Evolutionary conservation across 2,329 filamentous ascomycete genomes (phyloP).

Genomic region (Bipolaris oryzae): DNA sequence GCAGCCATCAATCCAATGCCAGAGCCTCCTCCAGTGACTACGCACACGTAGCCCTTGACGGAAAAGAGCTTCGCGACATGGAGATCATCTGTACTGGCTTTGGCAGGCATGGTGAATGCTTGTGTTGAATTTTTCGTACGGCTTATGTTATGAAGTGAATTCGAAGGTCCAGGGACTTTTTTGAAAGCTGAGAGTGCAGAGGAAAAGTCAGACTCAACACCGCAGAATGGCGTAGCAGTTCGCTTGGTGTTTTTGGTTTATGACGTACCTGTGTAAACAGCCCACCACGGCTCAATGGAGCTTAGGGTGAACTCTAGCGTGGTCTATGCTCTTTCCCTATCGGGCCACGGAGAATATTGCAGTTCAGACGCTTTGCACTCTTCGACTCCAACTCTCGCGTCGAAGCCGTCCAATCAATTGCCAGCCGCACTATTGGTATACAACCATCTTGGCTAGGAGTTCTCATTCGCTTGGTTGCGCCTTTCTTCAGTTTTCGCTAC

Average conservation of each 20-base stretch:
- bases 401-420: not conserved
- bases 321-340: not conserved
- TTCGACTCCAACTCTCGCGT: not conserved
- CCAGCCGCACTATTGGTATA: not conserved
- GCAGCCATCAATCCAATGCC: constrained; percentile 70
- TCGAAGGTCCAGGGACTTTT: not conserved
- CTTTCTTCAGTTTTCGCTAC: not conserved
- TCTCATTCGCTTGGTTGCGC: not conserved
- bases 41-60: constrained; percentile 61
- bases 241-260: constrained; percentile 8
- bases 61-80: constrained; percentile 60
- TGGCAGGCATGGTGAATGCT: constrained; percentile 27
- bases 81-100: constrained; percentile 57
- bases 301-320: constrained; percentile 5
- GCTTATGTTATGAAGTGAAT: not conserved
- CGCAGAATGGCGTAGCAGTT: constrained; percentile 7
- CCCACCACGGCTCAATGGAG: constrained; percentile 5
- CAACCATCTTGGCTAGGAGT: not conserved
- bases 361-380: not conserved
- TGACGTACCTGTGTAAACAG: constrained; percentile 24
- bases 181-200: not conserved
- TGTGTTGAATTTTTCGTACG: not conserved
- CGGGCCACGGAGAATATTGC: not conserved
- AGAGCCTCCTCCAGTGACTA: constrained; percentile 63
- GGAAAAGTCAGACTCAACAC: not conserved